phyloP scores from a whole-genome alignment of 768 basidiomycete genomes.

The Rhodotorula sphaerocarpa region DNA sequence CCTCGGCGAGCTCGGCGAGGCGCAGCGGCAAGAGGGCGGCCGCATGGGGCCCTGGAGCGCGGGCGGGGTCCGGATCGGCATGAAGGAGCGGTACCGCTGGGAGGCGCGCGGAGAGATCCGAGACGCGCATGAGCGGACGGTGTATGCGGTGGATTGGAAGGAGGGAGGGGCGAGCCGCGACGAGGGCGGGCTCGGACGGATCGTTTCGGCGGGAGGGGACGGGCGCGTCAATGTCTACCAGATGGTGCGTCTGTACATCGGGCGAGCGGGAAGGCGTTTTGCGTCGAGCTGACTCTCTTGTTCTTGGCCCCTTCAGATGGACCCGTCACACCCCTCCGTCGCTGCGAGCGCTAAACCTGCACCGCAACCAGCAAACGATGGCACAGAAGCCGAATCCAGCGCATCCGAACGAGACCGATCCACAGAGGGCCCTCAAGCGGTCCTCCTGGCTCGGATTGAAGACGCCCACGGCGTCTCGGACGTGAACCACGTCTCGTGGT shows the following conservation, averaged over 20 bases:
- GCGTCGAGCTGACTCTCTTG: background rate
- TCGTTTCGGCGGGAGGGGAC: conserved; percentile 79
- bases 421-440: background rate
- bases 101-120: conserved; percentile 55
- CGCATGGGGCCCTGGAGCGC: conserved; percentile 40
- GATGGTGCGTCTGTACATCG: conserved; percentile 43
- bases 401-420: too few relatives aligned
- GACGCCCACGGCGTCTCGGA: conserved; percentile 75
- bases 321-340: conserved; percentile 7
- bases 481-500: conserved; percentile 78
- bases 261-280: too few relatives aligned
- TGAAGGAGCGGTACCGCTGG: conserved; percentile 50
- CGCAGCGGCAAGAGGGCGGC: conserved; percentile 41
- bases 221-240: conserved; percentile 76
- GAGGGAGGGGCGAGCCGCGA: conserved; percentile 44
- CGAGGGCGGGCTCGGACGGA: conserved; percentile 57
- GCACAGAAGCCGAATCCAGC: too few relatives aligned
- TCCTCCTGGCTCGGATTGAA: conserved; percentile 53
- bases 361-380: too few relatives aligned
- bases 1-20: conserved; percentile 24
- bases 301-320: background rate
- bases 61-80: conserved; percentile 32
- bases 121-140: conserved; percentile 58
- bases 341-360: too few relatives aligned
- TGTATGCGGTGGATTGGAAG: conserved; percentile 76